Evolutionary conservation across 2,329 filamentous ascomycete species (phyloP).

Genomic region (Calonectria naviculata): DNA sequence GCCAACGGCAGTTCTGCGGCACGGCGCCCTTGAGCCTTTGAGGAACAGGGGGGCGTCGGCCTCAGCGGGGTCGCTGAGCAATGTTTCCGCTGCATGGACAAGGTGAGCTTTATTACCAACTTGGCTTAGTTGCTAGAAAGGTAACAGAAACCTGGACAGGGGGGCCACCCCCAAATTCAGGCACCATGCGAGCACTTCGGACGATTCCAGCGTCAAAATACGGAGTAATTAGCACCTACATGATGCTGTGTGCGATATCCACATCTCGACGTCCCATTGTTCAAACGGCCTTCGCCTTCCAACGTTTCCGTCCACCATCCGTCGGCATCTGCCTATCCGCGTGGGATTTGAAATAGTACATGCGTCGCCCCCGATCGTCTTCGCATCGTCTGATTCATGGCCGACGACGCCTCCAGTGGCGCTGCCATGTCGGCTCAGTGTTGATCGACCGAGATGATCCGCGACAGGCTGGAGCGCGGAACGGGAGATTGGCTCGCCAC

Average conservation of each 20-base stretch:
- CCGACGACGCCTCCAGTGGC: neutral
- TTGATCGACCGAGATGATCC: constrained; percentile 11
- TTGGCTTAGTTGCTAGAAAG: neutral
- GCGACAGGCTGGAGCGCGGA: neutral
- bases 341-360: neutral
- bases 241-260: neutral
- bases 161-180: neutral
- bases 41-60: neutral
- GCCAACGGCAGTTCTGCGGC: constrained; percentile 19
- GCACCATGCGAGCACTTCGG: constrained; percentile 7
- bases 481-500: constrained; percentile 11
- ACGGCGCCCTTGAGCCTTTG: neutral
- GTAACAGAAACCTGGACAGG: neutral
- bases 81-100: neutral
- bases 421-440: constrained; percentile 2
- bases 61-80: neutral
- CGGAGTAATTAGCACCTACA: constrained; percentile 4
- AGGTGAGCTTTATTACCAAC: neutral
- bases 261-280: neutral
- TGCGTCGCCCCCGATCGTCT: neutral
- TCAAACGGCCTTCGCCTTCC: neutral
- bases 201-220: neutral
- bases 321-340: neutral
- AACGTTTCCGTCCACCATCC: neutral
- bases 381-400: neutral